These are phyloP conservation scores for Hyaloscypha variabilis DNA, from an alignment of 495 filamentous ascomycete genomes.

Conservation along the genomic window DNA sequence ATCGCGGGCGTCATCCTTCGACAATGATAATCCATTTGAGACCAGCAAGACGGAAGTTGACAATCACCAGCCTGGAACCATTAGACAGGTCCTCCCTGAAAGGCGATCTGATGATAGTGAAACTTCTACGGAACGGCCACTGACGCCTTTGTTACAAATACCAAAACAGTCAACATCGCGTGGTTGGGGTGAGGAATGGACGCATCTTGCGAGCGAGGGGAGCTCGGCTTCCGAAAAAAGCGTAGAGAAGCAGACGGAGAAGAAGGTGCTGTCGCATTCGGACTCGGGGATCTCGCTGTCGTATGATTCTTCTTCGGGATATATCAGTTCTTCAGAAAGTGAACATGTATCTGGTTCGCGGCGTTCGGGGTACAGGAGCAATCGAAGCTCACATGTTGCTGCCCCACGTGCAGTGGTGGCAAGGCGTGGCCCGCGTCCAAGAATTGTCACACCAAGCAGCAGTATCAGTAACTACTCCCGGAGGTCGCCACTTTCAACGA, in stretches of 20 bases:
- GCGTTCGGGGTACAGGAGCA: not conserved
- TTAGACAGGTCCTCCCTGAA: slow-evolving; percentile 11
- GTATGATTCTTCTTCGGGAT: slow-evolving; percentile 16
- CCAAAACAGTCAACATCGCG: not conserved
- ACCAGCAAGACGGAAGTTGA: not conserved
- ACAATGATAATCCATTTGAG: not conserved
- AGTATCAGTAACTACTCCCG: slow-evolving; percentile 23
- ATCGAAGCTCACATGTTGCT: slow-evolving; percentile 10
- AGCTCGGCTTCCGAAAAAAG: not conserved
- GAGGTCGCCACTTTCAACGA: slow-evolving; percentile 25
- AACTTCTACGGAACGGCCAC: slow-evolving; percentile 7
- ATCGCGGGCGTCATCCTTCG: slow-evolving; percentile 13
- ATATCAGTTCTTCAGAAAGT: slow-evolving; percentile 17
- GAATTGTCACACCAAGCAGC: slow-evolving; percentile 26
- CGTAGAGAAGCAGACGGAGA: not conserved
- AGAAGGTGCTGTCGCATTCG: slow-evolving; percentile 9
- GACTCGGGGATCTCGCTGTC: slow-evolving; percentile 20
- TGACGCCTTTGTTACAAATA: slow-evolving; percentile 11
- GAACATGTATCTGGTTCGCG: not conserved
- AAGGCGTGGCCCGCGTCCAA: slow-evolving; percentile 10
- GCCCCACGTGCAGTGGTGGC: not conserved
- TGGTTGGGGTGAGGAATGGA: slow-evolving; percentile 25
- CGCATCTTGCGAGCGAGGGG: slow-evolving; percentile 5
- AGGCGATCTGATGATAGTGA: not conserved
- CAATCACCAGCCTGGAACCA: not conserved